Percentiles rank a stretch among this genome's conserved stretches.
These are phyloP conservation scores for Teunomyces atbi DNA, from an alignment of 805 yeast species.

Conservation along the genomic window DNA sequence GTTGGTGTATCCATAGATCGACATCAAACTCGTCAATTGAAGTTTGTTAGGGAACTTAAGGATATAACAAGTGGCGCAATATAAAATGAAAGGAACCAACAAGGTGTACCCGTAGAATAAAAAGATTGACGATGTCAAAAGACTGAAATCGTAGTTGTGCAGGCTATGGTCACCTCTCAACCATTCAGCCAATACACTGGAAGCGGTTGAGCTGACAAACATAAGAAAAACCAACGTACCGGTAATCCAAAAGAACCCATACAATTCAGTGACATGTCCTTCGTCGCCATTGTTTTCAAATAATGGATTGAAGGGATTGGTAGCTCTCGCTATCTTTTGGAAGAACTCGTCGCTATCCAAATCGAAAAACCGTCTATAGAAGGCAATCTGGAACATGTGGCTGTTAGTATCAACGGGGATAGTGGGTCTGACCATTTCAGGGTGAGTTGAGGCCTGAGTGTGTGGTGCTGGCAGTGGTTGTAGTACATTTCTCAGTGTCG, in stretches of 20 bases:
- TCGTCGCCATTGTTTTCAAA: slow-evolving; percentile 28
- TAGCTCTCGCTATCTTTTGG: slow-evolving; percentile 49
- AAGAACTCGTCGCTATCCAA: slow-evolving; percentile 64
- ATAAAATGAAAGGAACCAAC: slow-evolving; percentile 57
- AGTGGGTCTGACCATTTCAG: slow-evolving; percentile 27
- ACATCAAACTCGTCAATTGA: slow-evolving; percentile 58
- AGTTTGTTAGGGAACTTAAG: slow-evolving; percentile 50
- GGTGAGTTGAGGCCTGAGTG: slow-evolving; percentile 8
- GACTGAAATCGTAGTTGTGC: slow-evolving; percentile 52
- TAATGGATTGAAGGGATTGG: slow-evolving; percentile 50
- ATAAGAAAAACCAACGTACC: slow-evolving; percentile 73
- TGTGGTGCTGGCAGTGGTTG: slow-evolving; percentile 3
- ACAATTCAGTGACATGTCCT: slow-evolving; percentile 57
- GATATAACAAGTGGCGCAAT: slow-evolving; percentile 49
- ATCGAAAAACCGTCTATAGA: slow-evolving; percentile 67
- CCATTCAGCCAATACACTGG: slow-evolving; percentile 60
- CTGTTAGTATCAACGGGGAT: slow-evolving; percentile 16
- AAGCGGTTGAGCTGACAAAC: slow-evolving; percentile 72
- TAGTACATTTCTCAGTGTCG: neutral
- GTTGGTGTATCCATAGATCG: slow-evolving; percentile 84
- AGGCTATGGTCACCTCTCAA: slow-evolving; percentile 38
- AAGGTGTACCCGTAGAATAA: slow-evolving; percentile 77
- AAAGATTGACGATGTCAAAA: slow-evolving; percentile 65
- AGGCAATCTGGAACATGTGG: slow-evolving; percentile 55
- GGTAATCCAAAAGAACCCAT: slow-evolving; percentile 90